phyloP scores from a whole-genome alignment of 2,329 filamentous ascomycete species.

The Nemania sp. region DNA sequence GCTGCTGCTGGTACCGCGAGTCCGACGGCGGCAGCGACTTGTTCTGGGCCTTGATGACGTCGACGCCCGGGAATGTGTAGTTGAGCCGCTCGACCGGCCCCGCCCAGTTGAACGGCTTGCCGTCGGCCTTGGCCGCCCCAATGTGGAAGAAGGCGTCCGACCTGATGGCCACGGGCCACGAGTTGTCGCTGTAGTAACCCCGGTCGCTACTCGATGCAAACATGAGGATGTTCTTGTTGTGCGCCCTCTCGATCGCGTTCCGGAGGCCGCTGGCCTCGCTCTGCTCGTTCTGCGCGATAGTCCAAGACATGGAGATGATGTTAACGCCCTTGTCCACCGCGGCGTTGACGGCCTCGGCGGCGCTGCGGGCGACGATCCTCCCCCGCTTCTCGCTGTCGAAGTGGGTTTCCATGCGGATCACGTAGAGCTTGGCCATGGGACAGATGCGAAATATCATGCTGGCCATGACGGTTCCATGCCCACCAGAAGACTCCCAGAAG shows the following conservation, averaged over 20 bases:
- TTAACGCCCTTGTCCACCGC: not conserved
- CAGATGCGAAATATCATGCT: constrained; percentile 6
- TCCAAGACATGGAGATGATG: constrained; percentile 7
- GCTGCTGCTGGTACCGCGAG: too few species aligned
- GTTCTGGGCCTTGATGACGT: too few species aligned
- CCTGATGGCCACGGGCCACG: not conserved
- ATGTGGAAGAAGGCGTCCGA: not conserved
- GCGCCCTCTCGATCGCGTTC: too few species aligned
- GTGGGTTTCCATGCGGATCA: constrained; percentile 11
- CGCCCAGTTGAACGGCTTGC: not conserved
- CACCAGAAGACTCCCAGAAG: not conserved
- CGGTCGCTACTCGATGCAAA: too few species aligned
- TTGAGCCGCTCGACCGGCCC: not conserved
- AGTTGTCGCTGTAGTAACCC: too few species aligned
- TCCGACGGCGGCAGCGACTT: too few species aligned
- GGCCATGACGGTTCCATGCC: constrained; percentile 1
- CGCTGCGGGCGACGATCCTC: not conserved
- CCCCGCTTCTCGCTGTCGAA: constrained; percentile 12
- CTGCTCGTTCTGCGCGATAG: not conserved
- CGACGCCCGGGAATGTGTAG: too few species aligned
- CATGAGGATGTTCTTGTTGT: too few species aligned
- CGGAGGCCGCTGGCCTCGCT: not conserved
- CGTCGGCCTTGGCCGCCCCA: not conserved
- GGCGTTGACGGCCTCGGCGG: not conserved
- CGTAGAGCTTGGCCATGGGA: constrained; percentile 5